phyloP scores from a whole-genome alignment of 257 asterid genomes.

The Verbena officinalis region DNA sequence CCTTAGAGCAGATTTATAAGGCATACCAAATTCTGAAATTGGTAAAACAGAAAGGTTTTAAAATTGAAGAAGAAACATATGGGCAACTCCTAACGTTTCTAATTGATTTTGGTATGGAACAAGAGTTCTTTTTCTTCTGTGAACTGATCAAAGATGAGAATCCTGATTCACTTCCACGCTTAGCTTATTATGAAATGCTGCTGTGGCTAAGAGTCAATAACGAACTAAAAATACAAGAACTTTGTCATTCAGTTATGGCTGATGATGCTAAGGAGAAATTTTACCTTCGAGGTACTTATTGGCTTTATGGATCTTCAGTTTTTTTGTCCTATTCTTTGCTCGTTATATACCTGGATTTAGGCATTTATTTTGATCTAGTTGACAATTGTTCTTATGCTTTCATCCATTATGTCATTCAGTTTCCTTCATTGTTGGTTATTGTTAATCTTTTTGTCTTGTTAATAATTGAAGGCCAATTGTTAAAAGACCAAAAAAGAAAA shows the following conservation, averaged over 20 bases:
- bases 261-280: slow-evolving; percentile 56
- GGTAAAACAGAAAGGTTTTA: slow-evolving; percentile 64
- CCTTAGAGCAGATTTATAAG: slow-evolving; percentile 52
- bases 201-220: slow-evolving; percentile 55
- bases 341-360: slow-evolving; percentile 17
- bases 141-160: slow-evolving; percentile 56
- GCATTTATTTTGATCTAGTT: slow-evolving; percentile 6
- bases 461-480: too few species aligned
- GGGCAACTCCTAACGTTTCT: slow-evolving; percentile 69
- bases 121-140: slow-evolving; percentile 72
- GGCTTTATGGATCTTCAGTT: slow-evolving; percentile 2
- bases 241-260: slow-evolving; percentile 44
- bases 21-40: slow-evolving; percentile 57
- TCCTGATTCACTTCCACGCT: slow-evolving; percentile 51
- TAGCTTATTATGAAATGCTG: slow-evolving; percentile 88
- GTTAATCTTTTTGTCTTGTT: too few species aligned
- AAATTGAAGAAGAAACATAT: slow-evolving; percentile 63
- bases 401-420: slow-evolving; percentile 3
- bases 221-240: slow-evolving; percentile 70
- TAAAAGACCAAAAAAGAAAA: too few species aligned
- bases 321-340: background rate
- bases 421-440: background rate
- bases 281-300: slow-evolving; percentile 54
- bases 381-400: slow-evolving; percentile 2
- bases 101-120: slow-evolving; percentile 62